These are phyloP conservation scores for Ciborinia camelliae DNA, from an alignment of 2,329 filamentous ascomycete species.

Conservation along the genomic window DNA sequence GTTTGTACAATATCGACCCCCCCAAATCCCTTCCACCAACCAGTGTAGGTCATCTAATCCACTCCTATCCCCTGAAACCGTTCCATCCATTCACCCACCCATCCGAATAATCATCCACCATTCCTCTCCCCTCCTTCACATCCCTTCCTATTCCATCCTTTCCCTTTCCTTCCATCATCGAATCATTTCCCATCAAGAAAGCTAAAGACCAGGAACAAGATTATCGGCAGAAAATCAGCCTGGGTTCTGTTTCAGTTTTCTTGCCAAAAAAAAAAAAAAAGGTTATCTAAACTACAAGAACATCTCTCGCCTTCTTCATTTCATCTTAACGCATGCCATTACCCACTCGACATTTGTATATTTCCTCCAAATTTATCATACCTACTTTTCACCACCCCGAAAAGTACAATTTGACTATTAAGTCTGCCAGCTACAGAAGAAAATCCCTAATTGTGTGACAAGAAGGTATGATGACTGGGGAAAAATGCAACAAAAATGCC, in stretches of 20 bases:
- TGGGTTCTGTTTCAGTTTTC: neutral
- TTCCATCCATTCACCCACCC: neutral
- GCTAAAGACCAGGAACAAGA: neutral
- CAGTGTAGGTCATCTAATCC: too few relatives aligned
- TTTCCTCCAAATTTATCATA: neutral
- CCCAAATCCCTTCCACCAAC: neutral
- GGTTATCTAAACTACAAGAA: conserved; percentile 15
- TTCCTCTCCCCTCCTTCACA: neutral
- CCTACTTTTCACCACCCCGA: neutral
- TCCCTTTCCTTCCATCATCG: neutral
- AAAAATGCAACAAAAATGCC: conserved; percentile 6
- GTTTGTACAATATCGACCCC: conserved; percentile 6
- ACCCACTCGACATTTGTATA: neutral
- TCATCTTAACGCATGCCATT: neutral
- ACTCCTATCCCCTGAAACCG: too few relatives aligned
- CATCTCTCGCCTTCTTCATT: conserved; percentile 6
- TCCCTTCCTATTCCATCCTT: neutral
- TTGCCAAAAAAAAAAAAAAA: neutral
- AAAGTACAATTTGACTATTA: neutral
- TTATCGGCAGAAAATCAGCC: neutral
- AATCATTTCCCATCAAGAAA: neutral
- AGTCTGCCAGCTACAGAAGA: neutral
- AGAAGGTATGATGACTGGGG: neutral
- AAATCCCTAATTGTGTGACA: neutral
- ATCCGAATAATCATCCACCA: neutral